These are phyloP conservation scores for Aurinia saxatilis DNA, from an alignment of 345 rosid species.

Conservation along the genomic window DNA sequence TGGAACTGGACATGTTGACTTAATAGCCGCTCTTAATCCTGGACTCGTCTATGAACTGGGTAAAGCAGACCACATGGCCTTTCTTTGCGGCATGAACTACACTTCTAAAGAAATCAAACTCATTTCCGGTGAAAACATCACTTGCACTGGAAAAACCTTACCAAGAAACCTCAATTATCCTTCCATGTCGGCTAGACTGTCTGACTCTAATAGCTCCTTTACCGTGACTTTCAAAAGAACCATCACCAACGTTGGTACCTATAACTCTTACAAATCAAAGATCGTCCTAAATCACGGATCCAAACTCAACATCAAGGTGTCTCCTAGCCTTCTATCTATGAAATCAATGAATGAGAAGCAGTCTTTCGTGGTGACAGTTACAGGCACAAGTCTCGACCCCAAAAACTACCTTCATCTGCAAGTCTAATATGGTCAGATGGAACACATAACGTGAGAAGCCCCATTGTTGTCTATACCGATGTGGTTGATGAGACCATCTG, in stretches of 20 bases:
- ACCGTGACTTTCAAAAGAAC: constrained; percentile 33
- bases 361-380: constrained; percentile 30
- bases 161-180: no score
- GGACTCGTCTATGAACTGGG: constrained; percentile 22
- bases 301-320: no score
- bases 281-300: background rate
- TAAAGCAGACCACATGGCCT: constrained; percentile 28
- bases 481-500: background rate
- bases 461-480: constrained; percentile 19
- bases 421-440: constrained; percentile 30
- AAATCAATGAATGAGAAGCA: constrained; percentile 27
- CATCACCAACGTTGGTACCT: constrained; percentile 44
- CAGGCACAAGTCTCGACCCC: background rate
- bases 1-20: no score
- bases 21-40: no score
- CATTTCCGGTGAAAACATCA: constrained; percentile 28
- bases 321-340: constrained; percentile 31
- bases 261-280: constrained; percentile 37
- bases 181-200: no score
- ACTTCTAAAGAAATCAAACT: background rate
- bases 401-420: constrained; percentile 2
- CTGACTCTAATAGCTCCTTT: background rate
- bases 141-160: constrained; percentile 19
- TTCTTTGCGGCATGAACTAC: constrained; percentile 41
- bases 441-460: constrained; percentile 26